Base-by-base conservation (phyloP, 1,139 yeast genomes). In the Saccharomycopsis phalli region DNA sequence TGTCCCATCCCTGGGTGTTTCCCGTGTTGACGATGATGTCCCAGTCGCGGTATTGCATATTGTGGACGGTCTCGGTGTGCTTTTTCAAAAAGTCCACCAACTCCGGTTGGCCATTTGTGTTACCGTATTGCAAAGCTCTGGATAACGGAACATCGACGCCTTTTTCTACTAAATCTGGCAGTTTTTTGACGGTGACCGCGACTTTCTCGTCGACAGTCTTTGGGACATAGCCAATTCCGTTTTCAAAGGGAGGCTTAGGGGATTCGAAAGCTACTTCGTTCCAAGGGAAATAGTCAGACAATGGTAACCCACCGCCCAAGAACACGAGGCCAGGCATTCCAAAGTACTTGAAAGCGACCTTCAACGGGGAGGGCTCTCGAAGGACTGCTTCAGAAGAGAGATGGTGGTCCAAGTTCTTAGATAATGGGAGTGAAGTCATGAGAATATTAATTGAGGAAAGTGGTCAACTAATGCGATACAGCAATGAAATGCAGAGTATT, bases 231-330 rank as follows among this genome's bases (percentile, higher is more conserved):
- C 81, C 84, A 50, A 84, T 80, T 36, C 96, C 95, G 27, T 74
- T 65, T 8, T 65, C 54, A 55, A 86, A 86, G 2, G 94, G 87
- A 29, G 91, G 81, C 20, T 74, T 69, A 46, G 94, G 94, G 4
- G 87, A 66, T 45, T 76, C 77, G 21, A 81, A 79, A 20, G 69
- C 58, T 40, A 87, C 57, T 51, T 74, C 74, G 54, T 84, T 86
- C 72, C 88, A 84, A 38, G 98, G 98, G 71, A 91, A 91, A 60
- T 82, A 81, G 51, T 81, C 88, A 16, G 95, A 66, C 54, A 84
- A 65, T 16, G 98, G 98, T 52, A 91, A 72, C 4, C 98, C 98
- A 50, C 98, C 98, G 42, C 96, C 98, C 48, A 91, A 74, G 56
- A 87, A 87, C 43, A 88, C 77, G 57, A 91, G 69, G 40, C 79